A percentile compares a stretch with the other conserved stretches of the same genome.
phyloP scores from a whole-genome alignment of 768 basidiomycete species.

The Boletus eberwhitei region DNA sequence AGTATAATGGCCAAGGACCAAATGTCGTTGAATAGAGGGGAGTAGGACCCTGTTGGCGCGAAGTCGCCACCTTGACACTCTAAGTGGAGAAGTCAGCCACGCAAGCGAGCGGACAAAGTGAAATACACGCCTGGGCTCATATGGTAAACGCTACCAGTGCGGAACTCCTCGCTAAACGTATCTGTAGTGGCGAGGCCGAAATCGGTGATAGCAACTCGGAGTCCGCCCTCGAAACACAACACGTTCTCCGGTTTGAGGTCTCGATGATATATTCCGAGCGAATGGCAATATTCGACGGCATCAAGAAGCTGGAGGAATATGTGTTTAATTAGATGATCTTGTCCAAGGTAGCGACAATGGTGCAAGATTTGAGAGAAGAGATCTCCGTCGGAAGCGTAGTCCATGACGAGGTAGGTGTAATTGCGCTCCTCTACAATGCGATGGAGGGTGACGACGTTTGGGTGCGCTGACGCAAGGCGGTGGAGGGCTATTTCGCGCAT shows the following conservation, averaged over 20 bases:
- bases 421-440: constrained; percentile 80
- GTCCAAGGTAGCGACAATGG: constrained; percentile 72
- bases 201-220: constrained; percentile 83
- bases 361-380: constrained; percentile 88
- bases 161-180: constrained; percentile 79
- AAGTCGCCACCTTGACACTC: constrained; percentile 82
- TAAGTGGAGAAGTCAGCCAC: constrained; percentile 35
- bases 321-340: constrained; percentile 79
- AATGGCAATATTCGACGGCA: constrained; percentile 91
- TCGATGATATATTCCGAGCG: constrained; percentile 89
- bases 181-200: constrained; percentile 94
- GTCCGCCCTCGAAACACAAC: constrained; percentile 77
- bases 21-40: constrained; percentile 86
- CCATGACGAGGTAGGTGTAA: constrained; percentile 89
- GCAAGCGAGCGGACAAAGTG: constrained; percentile 4
- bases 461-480: constrained; percentile 69
- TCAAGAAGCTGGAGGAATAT: constrained; percentile 94
- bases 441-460: constrained; percentile 84
- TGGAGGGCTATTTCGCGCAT: constrained; percentile 86
- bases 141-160: constrained; percentile 97
- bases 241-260: constrained; percentile 98
- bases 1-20: constrained; percentile 98
- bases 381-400: constrained; percentile 88
- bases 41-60: constrained; percentile 66
- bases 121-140: constrained; percentile 82